These are phyloP conservation scores for Colletotrichum liriopes DNA, from an alignment of 2,329 filamentous ascomycete genomes.

Conservation along the genomic window DNA sequence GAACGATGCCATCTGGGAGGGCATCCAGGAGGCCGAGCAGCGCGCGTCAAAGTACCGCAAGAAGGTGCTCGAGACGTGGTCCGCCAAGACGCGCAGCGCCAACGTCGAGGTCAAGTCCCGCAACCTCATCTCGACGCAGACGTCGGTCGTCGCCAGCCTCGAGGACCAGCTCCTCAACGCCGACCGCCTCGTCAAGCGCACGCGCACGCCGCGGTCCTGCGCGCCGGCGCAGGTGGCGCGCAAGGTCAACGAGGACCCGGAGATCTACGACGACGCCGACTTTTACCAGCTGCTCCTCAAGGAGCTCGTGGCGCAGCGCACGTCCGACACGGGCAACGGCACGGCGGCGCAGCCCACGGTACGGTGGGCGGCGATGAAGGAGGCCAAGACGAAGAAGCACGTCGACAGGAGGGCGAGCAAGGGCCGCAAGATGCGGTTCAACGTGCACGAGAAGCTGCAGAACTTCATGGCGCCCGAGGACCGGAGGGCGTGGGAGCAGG, in stretches of 20 bases:
- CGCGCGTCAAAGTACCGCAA: slow-evolving; percentile 74
- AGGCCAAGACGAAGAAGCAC: slow-evolving; percentile 84
- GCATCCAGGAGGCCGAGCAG: slow-evolving; percentile 77
- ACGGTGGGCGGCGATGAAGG: slow-evolving; percentile 78
- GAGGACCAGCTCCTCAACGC: slow-evolving; percentile 77
- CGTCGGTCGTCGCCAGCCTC: slow-evolving; percentile 78
- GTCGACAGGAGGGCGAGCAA: slow-evolving; percentile 97
- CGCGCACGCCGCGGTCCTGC: slow-evolving; percentile 81
- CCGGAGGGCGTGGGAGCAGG: slow-evolving; percentile 82
- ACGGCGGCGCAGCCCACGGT: slow-evolving; percentile 66
- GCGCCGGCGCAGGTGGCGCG: slow-evolving; percentile 77
- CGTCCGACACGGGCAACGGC: slow-evolving; percentile 71
- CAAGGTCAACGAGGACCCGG: slow-evolving; percentile 70
- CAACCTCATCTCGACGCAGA: slow-evolving; percentile 69
- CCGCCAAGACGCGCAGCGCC: slow-evolving; percentile 77
- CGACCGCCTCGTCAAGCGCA: slow-evolving; percentile 78
- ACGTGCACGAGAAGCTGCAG: slow-evolving; percentile 95
- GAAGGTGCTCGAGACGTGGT: slow-evolving; percentile 90
- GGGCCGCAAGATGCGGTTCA: slow-evolving; percentile 93
- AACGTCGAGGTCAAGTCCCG: slow-evolving; percentile 69
- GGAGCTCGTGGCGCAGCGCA: slow-evolving; percentile 91
- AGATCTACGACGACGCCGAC: slow-evolving; percentile 92
- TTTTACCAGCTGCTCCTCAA: slow-evolving; percentile 96
- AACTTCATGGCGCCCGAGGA: slow-evolving; percentile 98
- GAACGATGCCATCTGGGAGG: slow-evolving; percentile 79